Evolutionary conservation across 2,329 filamentous ascomycete species (phyloP), one percentile per base, ranked within the genome.

Genomic region (Fusarium siculi): DNA sequence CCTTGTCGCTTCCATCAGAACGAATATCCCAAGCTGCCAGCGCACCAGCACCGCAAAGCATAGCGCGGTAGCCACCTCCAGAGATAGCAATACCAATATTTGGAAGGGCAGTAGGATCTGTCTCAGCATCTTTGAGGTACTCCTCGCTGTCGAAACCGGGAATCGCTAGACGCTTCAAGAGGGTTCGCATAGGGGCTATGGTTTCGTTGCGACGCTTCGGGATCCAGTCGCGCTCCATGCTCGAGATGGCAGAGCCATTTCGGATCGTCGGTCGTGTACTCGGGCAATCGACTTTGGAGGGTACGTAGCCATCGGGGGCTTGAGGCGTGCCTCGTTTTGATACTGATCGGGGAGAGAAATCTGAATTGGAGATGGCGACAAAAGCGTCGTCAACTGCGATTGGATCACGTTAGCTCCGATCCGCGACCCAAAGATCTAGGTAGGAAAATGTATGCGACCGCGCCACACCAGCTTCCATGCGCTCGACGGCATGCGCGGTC

Each of bases 31-130:
- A 95, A 1, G 94, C 95, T 36, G 93, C 89, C 21, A 97, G 76
- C 47, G 92, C 92, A 68, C 95, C 95, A 21, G 92, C 95, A 42
- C 93, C 94, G 78, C 93, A 96, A 84, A 95, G 85, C 84, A 97
- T 86, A n/a, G 95, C 94, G 63, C 95, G 88, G 80, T 96, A 97
- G 40, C 95, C 95, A 79, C 95, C 95, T 18, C 94, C 94, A 1
- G 93, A 96, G 49, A 93, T 85, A 16, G 94, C 93, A 70, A 97
- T 89, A 21, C 87, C 94, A 69, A 97, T 91, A 74, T 86, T 87
- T 58, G 87, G 87, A 68, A 87, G 80, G 32, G 83, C 81, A 1
- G 75, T 79, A 11, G 75, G 56, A 52, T 81, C 64, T 12, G 37
- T 77, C 59, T 81, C 77, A 32, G 72, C 82, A 65, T 81, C 67